phyloP scores from a whole-genome alignment of 192 early-diverging fungal genomes.

The Rhizoclosmatium sp. region DNA sequence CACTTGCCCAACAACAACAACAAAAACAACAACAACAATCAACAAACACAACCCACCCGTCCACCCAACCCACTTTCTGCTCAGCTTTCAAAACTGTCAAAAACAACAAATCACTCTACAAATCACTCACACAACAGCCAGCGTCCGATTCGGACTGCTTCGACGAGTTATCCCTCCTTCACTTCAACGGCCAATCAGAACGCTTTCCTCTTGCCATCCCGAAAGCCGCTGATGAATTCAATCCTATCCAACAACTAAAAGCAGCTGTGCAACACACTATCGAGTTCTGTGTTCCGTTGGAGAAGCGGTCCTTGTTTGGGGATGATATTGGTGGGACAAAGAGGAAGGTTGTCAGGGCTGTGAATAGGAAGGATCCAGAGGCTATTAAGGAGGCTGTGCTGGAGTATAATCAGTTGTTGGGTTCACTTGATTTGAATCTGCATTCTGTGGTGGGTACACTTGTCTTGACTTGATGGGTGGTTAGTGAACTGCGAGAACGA shows the following conservation, averaged over 20 bases:
- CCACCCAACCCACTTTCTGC: too few relatives aligned
- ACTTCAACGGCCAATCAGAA: slow-evolving; percentile 48
- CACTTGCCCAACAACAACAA: background rate
- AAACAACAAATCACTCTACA: too few relatives aligned
- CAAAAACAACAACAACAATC: too few relatives aligned
- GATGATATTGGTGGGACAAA: slow-evolving; percentile 71
- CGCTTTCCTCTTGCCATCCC: slow-evolving; percentile 44
- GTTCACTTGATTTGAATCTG: background rate
- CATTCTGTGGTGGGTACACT: background rate
- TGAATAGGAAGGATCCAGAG: slow-evolving; percentile 69
- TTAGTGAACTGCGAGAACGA: background rate
- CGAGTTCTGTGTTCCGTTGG: slow-evolving; percentile 59
- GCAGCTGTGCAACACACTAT: slow-evolving; percentile 72
- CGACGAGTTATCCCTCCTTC: too few relatives aligned
- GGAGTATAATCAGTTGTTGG: slow-evolving; percentile 47
- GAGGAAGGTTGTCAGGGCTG: slow-evolving; percentile 79
- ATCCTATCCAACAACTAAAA: slow-evolving; percentile 84
- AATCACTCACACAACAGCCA: too few relatives aligned
- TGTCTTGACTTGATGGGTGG: background rate
- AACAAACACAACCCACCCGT: too few relatives aligned
- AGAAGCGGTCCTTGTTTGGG: slow-evolving; percentile 63
- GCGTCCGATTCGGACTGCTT: too few relatives aligned
- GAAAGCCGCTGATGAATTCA: slow-evolving; percentile 69
- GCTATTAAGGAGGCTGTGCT: slow-evolving; percentile 71
- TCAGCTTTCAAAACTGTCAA: too few relatives aligned